A percentile compares a stretch with the other conserved stretches of the same genome.
Conservation (phyloP, 2,329 filamentous ascomycete genomes). For the Stemphylium lycopersici region DNA sequence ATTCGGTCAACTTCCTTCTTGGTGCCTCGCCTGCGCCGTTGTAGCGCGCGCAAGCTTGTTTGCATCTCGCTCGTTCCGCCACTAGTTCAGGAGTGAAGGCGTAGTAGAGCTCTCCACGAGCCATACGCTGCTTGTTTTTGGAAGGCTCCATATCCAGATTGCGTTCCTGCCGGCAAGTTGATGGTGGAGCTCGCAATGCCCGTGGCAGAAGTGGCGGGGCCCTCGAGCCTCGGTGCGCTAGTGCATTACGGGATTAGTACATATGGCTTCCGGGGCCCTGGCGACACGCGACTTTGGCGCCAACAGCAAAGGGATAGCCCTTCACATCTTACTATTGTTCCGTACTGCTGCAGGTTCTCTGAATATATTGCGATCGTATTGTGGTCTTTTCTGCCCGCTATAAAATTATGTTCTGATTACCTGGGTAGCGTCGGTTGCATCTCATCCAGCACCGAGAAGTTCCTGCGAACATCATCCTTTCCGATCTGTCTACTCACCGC, state of each 20-base stretch:
- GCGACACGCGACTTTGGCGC: constrained; percentile 2
- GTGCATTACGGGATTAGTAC: background rate
- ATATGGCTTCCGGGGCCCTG: background rate
- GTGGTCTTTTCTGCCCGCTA: background rate
- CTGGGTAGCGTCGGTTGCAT: background rate
- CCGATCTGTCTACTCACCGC: background rate
- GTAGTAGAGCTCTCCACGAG: constrained; percentile 72
- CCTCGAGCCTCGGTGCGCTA: background rate
- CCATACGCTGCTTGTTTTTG: constrained; percentile 59
- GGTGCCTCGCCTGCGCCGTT: constrained; percentile 67
- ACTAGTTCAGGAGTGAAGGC: constrained; percentile 74
- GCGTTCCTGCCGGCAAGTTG: background rate
- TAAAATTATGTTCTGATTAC: constrained; percentile 11
- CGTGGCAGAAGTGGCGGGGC: background rate
- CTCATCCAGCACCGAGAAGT: background rate
- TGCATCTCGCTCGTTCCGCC: constrained; percentile 67
- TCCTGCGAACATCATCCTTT: background rate
- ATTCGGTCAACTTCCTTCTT: constrained; percentile 66
- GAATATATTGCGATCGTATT: background rate
- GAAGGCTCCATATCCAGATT: constrained; percentile 29
- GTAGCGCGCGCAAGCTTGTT: constrained; percentile 65
- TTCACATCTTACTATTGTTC: constrained; percentile 16
- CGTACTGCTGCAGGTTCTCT: background rate
- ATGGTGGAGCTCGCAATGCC: background rate
- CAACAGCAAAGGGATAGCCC: constrained; percentile 9